Evolutionary conservation across 23 red algal species (phyloP), one percentile per base, ranked within the genome.

Genomic region (Cyanidiococcus yangmingshanensis): DNA sequence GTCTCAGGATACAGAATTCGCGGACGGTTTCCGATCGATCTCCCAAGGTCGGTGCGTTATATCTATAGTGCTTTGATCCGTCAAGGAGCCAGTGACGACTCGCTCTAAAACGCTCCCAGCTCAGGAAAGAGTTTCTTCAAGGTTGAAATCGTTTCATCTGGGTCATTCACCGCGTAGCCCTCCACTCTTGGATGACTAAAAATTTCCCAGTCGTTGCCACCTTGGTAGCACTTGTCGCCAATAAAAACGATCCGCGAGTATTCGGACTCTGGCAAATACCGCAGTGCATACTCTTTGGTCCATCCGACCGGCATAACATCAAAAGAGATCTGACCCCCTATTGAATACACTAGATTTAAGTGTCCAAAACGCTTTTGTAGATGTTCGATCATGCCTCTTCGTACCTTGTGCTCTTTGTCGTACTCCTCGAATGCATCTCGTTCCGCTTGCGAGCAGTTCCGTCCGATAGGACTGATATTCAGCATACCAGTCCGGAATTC

Each of bases 401-500:
- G 79, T 36, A 90, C 38, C 1, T 82, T 63, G 41, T 75, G 40
- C 37, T 87, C 54, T 37, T 85, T 79, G 80, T 98, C 94, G 81
- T 86, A 98, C 36, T 79, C 37, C 76, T 98, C 94, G 78, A 90
- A 98, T 12, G 76, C 94, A 41, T 84, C 87, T 0, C 94, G 85
- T 58, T 98, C 94, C 59, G 85, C 79, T 80, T 98, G 94, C 7
- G 77, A 81, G 57, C 94, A 98, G 74, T 98, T 98, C 40, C 94
- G 81, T 45, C 94, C 94, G 36, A 98, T 92, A 0, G 94, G 94
- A 29, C 83, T 87, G 37, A 98, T 88, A 67, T 98, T 98, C 21
- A 98, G 75, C 94, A 98, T 98, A 2, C 94, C 94, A 71, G 90
- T 98, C 37, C 94, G 85, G 71, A 98, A 98, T 82, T 98, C 94